Conservation (phyloP, 2,329 filamentous ascomycete species). For the Claviceps arundinis region DNA sequence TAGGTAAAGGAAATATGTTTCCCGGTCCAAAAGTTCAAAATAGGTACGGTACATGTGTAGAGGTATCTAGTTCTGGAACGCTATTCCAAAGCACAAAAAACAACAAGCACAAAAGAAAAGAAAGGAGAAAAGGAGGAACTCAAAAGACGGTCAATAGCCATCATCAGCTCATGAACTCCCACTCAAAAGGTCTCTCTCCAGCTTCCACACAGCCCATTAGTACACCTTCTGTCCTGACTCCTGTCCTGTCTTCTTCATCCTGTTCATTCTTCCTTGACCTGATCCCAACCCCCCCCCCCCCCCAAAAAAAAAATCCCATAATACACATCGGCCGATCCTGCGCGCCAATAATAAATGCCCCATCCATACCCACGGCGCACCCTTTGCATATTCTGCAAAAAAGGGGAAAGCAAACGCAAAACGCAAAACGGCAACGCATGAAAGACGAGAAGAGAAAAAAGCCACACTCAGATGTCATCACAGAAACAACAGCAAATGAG, state of each 20-base stretch:
- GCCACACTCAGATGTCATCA: not conserved
- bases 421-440: not conserved
- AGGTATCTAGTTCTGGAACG: not conserved
- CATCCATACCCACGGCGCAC: not conserved
- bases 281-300: not conserved
- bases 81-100: not conserved
- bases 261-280: not conserved
- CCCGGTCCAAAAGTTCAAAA: too few species aligned
- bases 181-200: too few species aligned
- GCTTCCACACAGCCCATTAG: too few species aligned
- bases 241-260: too few species aligned
- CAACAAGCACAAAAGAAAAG: not conserved
- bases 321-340: not conserved
- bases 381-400: too few species aligned
- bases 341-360: not conserved
- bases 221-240: too few species aligned
- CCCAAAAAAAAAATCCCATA: not conserved
- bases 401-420: too few species aligned
- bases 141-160: not conserved
- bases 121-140: not conserved
- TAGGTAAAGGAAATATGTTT: too few species aligned
- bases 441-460: not conserved
- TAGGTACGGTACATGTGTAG: not conserved
- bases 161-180: too few species aligned
- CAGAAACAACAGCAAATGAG: too few species aligned